Conservation (phyloP, 495 filamentous ascomycete species). For the Hapsidospora chrysogenum region DNA sequence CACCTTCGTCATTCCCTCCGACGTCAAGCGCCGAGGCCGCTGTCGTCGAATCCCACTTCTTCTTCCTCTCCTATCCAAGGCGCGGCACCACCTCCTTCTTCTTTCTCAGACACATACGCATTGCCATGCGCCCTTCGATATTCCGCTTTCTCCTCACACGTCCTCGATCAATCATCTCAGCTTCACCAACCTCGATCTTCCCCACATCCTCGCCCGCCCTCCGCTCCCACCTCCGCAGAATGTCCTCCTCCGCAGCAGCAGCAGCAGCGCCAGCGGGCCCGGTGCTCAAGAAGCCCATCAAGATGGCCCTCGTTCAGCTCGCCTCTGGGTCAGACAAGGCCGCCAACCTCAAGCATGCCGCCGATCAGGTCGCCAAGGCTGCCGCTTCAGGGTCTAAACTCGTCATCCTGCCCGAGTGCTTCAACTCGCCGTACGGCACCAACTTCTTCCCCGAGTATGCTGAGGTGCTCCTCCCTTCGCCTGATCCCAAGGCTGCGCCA, state of each 20-base stretch:
- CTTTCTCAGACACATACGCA: no score
- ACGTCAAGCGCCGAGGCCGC: no score
- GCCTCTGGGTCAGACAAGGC: slow-evolving; percentile 69
- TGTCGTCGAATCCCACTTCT: no score
- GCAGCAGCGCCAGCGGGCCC: slow-evolving; percentile 36
- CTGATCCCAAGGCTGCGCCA: slow-evolving; percentile 9
- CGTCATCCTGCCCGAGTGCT: slow-evolving; percentile 69
- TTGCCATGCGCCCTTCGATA: no score
- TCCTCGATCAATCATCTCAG: not conserved
- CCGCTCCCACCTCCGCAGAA: slow-evolving; percentile 13
- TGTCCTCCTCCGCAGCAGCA: slow-evolving; percentile 13
- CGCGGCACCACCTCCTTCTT: no score
- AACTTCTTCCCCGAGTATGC: slow-evolving; percentile 85
- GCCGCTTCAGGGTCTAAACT: slow-evolving; percentile 56
- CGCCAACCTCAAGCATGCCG: slow-evolving; percentile 67
- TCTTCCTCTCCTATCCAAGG: no score
- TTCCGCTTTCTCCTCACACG: not conserved
- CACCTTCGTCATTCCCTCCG: no score
- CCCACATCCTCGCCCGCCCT: not conserved
- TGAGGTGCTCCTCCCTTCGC: slow-evolving; percentile 67
- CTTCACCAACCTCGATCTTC: not conserved
- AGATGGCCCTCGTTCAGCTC: slow-evolving; percentile 70
- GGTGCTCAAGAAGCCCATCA: slow-evolving; percentile 53
- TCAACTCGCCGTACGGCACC: slow-evolving; percentile 93
- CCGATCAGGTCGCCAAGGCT: slow-evolving; percentile 69